Evolutionary conservation across 192 early-diverging fungal genomes (phyloP).

Genomic region (Phycomyces nitens): DNA sequence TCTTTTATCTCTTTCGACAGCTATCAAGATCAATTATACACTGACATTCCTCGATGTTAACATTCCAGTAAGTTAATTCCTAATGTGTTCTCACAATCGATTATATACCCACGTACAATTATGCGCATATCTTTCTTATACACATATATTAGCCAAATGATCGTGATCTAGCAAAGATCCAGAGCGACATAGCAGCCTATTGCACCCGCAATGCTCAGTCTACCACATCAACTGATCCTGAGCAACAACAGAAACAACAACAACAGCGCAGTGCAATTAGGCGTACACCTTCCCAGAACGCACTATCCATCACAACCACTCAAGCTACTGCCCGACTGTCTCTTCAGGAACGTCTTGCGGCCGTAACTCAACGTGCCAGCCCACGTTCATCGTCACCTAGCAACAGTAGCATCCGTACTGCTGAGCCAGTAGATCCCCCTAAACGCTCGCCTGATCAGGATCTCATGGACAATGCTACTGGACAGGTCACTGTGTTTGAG

Average conservation of each 20-base stretch:
- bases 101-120: no score
- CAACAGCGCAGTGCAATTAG: neutral
- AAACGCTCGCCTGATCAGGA: neutral
- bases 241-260: neutral
- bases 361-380: slow-evolving; percentile 15
- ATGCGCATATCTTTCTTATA: neutral
- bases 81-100: no score
- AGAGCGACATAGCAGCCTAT: slow-evolving; percentile 24
- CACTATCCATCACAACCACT: slow-evolving; percentile 7
- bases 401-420: no score
- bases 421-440: neutral
- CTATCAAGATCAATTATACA: slow-evolving; percentile 75
- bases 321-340: slow-evolving; percentile 29
- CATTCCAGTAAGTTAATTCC: slow-evolving; percentile 1
- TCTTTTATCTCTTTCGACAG: slow-evolving; percentile 75
- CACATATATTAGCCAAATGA: slow-evolving; percentile 16
- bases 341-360: slow-evolving; percentile 36
- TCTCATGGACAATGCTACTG: neutral
- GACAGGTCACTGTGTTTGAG: neutral
- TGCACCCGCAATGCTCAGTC: slow-evolving; percentile 33
- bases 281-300: neutral
- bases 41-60: slow-evolving; percentile 68
- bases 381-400: no score
- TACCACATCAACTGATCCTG: neutral
- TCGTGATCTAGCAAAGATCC: slow-evolving; percentile 23